Base-by-base conservation (phyloP, 2,329 filamentous ascomycete genomes). In the Aspergillus luchuensis region DNA sequence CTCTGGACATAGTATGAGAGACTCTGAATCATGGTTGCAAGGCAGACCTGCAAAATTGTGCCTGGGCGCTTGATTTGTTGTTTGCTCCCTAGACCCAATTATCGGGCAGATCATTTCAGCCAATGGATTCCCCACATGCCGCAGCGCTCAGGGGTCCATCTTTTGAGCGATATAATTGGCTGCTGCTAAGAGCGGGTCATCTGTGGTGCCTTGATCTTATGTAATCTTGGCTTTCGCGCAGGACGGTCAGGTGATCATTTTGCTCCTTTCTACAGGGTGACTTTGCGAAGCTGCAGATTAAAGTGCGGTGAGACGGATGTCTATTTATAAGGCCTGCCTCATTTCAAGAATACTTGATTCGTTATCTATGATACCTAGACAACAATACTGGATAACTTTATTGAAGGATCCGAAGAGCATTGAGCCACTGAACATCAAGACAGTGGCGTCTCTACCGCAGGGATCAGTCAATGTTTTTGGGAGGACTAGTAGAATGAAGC, bases 71-170 rank as follows among this genome's bases (percentile, higher is more conserved):
- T 28, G 36, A 39, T 39, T 39, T 39, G 51, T 53, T 36, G 36
- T 41, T 53, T 41, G 51, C 25, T 36, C 17, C 17, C 19, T 25
- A 5, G 33, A 10, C 25, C 10, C 8, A 43, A 41, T 17, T 28
- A 55, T 50, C 15, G 47, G 38, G 23, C 21, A 55, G 52, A 55
- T 41, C 21, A 45, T 56, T 45, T 47, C 39, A 36, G 19, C 58
- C 58, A 63, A 63, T 63, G 57, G 55, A 57, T 41, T 23, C 30
- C 43, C 54, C 61, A 63, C 61, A 61, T 63, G 61, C 58, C 55
- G 30, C 23, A 17, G 53, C 39, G 48, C 17, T 56, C 58, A 56
- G 58, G 58, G 58, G 50, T 36, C 33, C 19, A 36, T 15, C 8
- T n/a, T 15, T 3, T 1, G 2, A 2, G 1, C 1, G 13, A 17